Evolutionary conservation across 768 basidiomycete species (phyloP).

Genomic region (Atractiella rhizophila): DNA sequence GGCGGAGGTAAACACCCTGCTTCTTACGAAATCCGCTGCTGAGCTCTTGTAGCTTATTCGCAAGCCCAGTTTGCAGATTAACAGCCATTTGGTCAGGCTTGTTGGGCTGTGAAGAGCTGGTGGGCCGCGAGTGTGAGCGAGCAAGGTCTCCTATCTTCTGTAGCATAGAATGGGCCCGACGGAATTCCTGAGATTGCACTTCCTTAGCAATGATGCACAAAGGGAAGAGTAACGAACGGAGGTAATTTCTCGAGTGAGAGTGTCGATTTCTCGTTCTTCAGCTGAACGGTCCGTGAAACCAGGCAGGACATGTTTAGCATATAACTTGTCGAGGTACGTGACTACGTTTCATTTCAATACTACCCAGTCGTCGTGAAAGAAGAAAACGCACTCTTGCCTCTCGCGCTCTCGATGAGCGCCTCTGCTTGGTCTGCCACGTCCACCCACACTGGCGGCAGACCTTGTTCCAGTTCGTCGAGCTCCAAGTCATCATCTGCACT

Average conservation of each 20-base stretch:
- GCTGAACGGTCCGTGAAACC: conserved; percentile 83
- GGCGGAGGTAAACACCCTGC: conserved; percentile 93
- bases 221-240: conserved; percentile 32
- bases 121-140: conserved; percentile 22
- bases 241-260: conserved; percentile 63
- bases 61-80: conserved; percentile 84
- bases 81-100: no score
- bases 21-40: conserved; percentile 85
- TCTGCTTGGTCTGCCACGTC: no score
- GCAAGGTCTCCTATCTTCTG: conserved; percentile 36
- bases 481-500: no score
- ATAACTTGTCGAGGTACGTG: conserved; percentile 67
- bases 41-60: conserved; percentile 83
- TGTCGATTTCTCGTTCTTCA: conserved; percentile 83
- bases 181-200: conserved; percentile 41
- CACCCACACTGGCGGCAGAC: no score
- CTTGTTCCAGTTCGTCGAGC: no score
- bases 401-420: no score
- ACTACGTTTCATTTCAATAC: no score
- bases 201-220: no score
- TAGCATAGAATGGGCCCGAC: conserved; percentile 34
- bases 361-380: no score
- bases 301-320: conserved; percentile 83
- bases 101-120: conserved; percentile 37
- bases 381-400: no score